These are phyloP conservation scores for Crucihimalaya himalaica DNA, from an alignment of 345 rosid species.

Conservation along the genomic window DNA sequence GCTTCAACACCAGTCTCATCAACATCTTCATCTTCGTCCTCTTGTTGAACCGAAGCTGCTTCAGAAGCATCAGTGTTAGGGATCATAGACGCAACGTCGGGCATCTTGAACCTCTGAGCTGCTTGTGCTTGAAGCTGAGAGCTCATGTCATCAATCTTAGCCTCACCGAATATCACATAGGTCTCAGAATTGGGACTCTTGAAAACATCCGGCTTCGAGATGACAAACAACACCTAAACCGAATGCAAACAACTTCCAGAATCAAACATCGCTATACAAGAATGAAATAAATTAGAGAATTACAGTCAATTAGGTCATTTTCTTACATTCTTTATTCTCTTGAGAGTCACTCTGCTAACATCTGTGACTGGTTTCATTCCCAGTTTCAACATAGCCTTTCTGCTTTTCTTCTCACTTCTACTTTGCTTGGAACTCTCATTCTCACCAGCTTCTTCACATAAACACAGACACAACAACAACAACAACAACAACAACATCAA, in stretches of 20 bases:
- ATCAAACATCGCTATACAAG: not conserved
- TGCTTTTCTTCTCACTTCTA: conserved; percentile 87
- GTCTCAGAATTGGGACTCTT: conserved; percentile 88
- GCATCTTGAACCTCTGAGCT: conserved; percentile 93
- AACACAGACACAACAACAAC: not conserved
- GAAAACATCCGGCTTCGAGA: conserved; percentile 89
- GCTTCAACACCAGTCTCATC: conserved; percentile 82
- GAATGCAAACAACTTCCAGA: conserved; percentile 1
- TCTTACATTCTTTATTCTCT: conserved; percentile 76
- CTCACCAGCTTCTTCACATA: conserved; percentile 50
- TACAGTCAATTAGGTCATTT: not conserved
- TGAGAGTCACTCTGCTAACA: conserved; percentile 84
- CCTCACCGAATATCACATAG: conserved; percentile 85
- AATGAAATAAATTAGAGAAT: not conserved
- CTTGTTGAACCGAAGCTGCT: conserved; percentile 42
- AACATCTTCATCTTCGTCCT: conserved; percentile 78
- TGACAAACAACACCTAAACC: conserved; percentile 69
- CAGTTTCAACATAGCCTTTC: conserved; percentile 82
- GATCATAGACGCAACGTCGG: conserved; percentile 66
- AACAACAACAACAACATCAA: conserved; percentile 9
- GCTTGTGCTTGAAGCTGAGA: conserved; percentile 92
- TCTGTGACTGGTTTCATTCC: conserved; percentile 84
- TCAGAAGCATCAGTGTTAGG: conserved; percentile 63
- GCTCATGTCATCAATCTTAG: conserved; percentile 61
- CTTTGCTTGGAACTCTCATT: conserved; percentile 80